Conservation (phyloP, 1,284 basidiomycete species). For the Sphagnurus paluster region DNA sequence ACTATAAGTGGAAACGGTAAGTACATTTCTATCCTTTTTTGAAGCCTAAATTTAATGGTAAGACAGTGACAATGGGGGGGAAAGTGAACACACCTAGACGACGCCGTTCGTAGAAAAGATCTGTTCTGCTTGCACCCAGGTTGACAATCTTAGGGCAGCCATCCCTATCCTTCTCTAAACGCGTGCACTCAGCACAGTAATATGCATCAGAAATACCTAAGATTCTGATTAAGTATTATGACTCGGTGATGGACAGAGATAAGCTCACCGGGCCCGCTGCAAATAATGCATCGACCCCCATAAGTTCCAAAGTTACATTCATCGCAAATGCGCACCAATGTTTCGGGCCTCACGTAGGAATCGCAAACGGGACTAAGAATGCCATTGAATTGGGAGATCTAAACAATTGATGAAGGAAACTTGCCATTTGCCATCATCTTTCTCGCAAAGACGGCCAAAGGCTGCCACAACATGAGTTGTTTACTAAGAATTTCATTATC, state of each 20-base stretch:
- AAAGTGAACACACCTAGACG: constrained; percentile 56
- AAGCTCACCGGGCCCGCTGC: constrained; percentile 88
- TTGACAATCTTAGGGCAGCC: constrained; percentile 99
- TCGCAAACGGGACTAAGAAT: constrained; percentile 90
- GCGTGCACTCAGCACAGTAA: constrained; percentile 95
- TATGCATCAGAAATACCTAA: constrained; percentile 95
- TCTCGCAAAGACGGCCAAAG: constrained; percentile 97
- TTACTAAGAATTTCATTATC: constrained; percentile 2
- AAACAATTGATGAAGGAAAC: constrained; percentile 24
- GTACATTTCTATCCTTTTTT: constrained; percentile 63
- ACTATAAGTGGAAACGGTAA: not conserved
- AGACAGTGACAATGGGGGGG: constrained; percentile 2
- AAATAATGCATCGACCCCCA: constrained; percentile 96
- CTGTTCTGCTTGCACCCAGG: constrained; percentile 85
- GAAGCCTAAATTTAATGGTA: constrained; percentile 51
- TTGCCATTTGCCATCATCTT: constrained; percentile 99
- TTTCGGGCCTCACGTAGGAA: constrained; percentile 98
- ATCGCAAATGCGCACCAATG: constrained; percentile 96
- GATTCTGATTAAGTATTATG: not conserved
- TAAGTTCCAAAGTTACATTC: constrained; percentile 99
- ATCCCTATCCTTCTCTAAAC: constrained; percentile 96
- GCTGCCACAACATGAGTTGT: constrained; percentile 49
- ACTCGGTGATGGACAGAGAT: not conserved
- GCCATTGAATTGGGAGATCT: constrained; percentile 1
- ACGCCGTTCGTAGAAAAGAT: constrained; percentile 87